phyloP scores from a whole-genome alignment of 73 alveolate genomes.

The Tetrahymena borealis region DNA sequence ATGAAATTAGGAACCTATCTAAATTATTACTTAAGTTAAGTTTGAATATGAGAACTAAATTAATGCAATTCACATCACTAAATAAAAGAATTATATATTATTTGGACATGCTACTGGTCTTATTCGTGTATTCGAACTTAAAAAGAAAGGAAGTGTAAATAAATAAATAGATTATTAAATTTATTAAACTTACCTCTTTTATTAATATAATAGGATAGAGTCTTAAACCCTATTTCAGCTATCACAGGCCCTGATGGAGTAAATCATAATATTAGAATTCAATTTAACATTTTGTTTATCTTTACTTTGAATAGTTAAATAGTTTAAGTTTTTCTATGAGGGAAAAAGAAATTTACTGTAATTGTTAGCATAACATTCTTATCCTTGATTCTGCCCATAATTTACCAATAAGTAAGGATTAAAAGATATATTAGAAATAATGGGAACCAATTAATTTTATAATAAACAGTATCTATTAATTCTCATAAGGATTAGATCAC shows the following conservation, averaged over 20 bases:
- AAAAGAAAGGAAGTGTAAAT: not conserved
- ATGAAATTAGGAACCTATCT: not conserved
- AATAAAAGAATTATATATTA: not conserved
- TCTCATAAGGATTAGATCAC: not conserved
- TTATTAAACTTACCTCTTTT: not conserved
- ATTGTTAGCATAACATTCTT: not conserved
- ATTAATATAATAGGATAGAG: not conserved
- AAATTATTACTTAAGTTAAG: not conserved
- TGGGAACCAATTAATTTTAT: not conserved
- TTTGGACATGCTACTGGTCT: not conserved
- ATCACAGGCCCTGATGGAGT: not conserved
- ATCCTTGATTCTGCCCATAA: not conserved
- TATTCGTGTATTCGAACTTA: not conserved
- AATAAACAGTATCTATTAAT: not conserved
- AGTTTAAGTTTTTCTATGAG: not conserved
- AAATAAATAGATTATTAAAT: not conserved
- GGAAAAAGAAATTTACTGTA: not conserved
- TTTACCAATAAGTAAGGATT: not conserved
- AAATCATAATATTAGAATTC: not conserved
- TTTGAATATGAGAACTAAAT: not conserved
- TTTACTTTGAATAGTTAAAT: not conserved
- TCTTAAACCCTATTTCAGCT: not conserved
- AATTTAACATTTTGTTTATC: not conserved
- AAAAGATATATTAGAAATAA: not conserved
- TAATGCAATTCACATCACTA: not conserved